Base-by-base conservation (phyloP, 1,139 yeast species). In the Debaryomycetaceae sp. region DNA sequence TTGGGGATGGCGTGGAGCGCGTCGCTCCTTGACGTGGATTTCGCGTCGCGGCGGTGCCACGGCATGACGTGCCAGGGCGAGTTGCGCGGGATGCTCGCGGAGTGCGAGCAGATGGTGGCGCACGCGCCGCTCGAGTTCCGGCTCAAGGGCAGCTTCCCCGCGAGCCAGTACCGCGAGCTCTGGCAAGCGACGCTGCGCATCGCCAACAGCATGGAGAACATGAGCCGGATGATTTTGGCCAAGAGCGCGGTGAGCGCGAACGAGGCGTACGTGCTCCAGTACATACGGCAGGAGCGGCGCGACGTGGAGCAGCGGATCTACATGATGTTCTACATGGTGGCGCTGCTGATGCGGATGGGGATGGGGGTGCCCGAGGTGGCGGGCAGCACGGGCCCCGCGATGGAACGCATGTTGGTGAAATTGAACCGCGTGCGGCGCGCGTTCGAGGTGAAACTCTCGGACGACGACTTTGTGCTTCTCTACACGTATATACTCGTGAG, bases 1-100 rank as follows among this genome's bases (percentile, higher is more conserved):
- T 63, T 83, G 63, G 95, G 94, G 0, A 64, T 82, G 18, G 66
- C 77, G n/a, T 82, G 94, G 94, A 77, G 77, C 40, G 60, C 76
- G 16, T 81, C 75, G 34, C 68, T 68, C 4, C 47, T 64, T 33
- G 68, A 59, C 25, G 61, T 56, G 34, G 48, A 49, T 15, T 30
- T 26, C 6, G 37, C 38, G 4, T 34, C 42, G 28, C 23, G 27
- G 23, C 36, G 39, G 18, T 51, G 74, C 8, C 53, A 61, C 22
- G 81, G 82, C 0, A 50, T 75, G 22, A 62, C 67, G 32, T 78
- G 73, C 25, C 63, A 68, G 30, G 56, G 58, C 33, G 73, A 72
- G 1, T 56, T 73, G 15, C 75, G 76, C 37, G 54, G 58, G 16
- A 58, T 78, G n/a, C 64, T 81, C 55, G 52, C 67, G 4, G 85